These are phyloP conservation scores for Calonectria leucothoes DNA, from an alignment of 2,329 filamentous ascomycete genomes.

Conservation along the genomic window DNA sequence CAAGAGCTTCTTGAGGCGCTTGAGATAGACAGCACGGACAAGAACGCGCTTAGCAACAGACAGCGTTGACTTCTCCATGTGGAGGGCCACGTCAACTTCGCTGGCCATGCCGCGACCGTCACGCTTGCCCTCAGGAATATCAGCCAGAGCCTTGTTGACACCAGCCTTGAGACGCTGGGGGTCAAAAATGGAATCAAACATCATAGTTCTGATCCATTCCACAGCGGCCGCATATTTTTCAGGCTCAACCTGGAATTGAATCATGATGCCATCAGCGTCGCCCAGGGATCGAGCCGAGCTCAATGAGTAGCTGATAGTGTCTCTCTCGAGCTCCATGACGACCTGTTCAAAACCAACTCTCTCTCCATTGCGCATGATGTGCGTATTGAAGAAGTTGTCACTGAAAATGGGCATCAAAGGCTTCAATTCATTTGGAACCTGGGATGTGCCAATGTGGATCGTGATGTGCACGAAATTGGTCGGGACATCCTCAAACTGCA, in stretches of 20 bases:
- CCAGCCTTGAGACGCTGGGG: conserved; percentile 71
- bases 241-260: conserved; percentile 87
- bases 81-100: conserved; percentile 80
- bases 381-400: conserved; percentile 95
- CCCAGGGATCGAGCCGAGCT: conserved; percentile 75
- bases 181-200: conserved; percentile 92
- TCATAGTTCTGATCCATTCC: conserved; percentile 85
- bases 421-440: conserved; percentile 83
- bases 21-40: conserved; percentile 88
- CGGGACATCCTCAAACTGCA: conserved; percentile 96
- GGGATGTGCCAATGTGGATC: conserved; percentile 81
- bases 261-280: conserved; percentile 83
- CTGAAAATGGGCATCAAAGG: conserved; percentile 87
- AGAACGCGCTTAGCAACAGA: conserved; percentile 83
- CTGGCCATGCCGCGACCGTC: conserved; percentile 77
- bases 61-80: conserved; percentile 81
- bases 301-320: conserved; percentile 87
- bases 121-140: conserved; percentile 92
- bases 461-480: conserved; percentile 92
- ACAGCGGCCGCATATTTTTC: conserved; percentile 88
- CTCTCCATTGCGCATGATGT: conserved; percentile 80
- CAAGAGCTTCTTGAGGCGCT: conserved; percentile 84
- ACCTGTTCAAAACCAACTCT: conserved; percentile 90
- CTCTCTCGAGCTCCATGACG: conserved; percentile 88
- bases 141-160: conserved; percentile 85